Evolutionary conservation across 2,329 filamentous ascomycete genomes (phyloP), one percentile per base, ranked within the genome.

Genomic region (Penicillium sp.): DNA sequence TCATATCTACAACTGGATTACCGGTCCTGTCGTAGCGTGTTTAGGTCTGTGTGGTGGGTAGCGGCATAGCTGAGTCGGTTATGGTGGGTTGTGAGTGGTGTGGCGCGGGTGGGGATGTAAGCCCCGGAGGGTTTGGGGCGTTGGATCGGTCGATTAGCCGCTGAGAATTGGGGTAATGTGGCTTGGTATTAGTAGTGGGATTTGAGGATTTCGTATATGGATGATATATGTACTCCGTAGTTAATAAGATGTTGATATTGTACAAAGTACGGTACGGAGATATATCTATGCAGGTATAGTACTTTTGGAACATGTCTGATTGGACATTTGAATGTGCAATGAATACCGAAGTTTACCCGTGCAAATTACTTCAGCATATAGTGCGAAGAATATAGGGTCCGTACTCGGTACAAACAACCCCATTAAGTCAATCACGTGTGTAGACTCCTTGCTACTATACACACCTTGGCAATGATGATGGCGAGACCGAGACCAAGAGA

Each of bases 121-220:
- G 47, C 53, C 47, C 40, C 26, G 12, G 25, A 36, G 33, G 33
- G 50, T 55, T 44, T 38, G 19, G 14, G 47, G 53, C 47, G 53
- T 40, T 55, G 40, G 46, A 55, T 33, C 40, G 46, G 53, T 51
- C 53, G 40, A 55, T 55, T 55, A 51, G 53, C 33, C 47, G 53
- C 41, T 28, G n/a, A 14, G 10, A 35, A 22, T 41, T 2, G 12
- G n/a, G 5, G n/a, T n/a, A n/a, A n/a, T n/a, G 43, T 38, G 17
- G 25, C 14, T 33, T 33, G 1, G 11, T 30, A 25, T 31, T n/a
- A 10, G 17, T 40, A n/a, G 17, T 36, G 9, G 17, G 12, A 47
- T 46, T 35, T 4, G 30, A 30, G n/a, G 5, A 10, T 11, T n/a
- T n/a, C n/a, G n/a, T 0, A 10, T n/a, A n/a, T 30, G 10, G 9